Percentiles rank a stretch among this genome's conserved stretches.
These are phyloP conservation scores for Bauhinia variegata DNA, from an alignment of 306 rosid species.

Conservation along the genomic window DNA sequence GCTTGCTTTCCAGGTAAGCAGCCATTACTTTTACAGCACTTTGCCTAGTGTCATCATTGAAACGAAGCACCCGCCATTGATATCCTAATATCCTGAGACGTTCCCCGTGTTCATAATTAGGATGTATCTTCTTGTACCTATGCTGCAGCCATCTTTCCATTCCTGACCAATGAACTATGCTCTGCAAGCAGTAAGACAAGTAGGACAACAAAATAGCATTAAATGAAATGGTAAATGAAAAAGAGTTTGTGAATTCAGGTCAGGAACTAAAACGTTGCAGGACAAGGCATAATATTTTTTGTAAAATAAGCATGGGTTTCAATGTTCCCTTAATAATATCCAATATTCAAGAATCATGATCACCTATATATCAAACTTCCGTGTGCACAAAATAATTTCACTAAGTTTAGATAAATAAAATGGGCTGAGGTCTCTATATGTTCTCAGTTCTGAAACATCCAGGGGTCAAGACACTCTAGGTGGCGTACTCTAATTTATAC, in stretches of 20 bases:
- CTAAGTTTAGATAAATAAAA: not conserved
- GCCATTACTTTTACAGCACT: conserved; percentile 82
- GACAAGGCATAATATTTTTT: no score
- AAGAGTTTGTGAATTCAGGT: no score
- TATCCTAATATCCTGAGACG: conserved; percentile 73
- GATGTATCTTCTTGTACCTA: conserved; percentile 59
- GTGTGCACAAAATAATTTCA: not conserved
- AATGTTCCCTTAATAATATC: no score
- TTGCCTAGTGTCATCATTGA: conserved; percentile 81
- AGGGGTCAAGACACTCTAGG: not conserved
- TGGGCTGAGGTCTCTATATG: not conserved
- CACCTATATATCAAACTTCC: not conserved
- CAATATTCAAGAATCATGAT: no score
- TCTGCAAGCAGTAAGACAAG: conserved; percentile 43
- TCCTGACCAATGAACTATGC: conserved; percentile 55
- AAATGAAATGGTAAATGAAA: not conserved
- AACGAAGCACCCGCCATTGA: conserved; percentile 91
- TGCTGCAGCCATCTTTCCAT: conserved; percentile 71
- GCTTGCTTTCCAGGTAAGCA: conserved; percentile 51
- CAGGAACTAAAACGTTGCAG: no score
- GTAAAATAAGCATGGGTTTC: not conserved
- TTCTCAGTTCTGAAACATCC: not conserved
- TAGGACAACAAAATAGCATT: not conserved
- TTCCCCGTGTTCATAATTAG: conserved; percentile 39
- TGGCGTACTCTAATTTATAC: not conserved